Base-by-base conservation (phyloP, 1,139 yeast genomes). In the Suhomyces guaymorum region DNA sequence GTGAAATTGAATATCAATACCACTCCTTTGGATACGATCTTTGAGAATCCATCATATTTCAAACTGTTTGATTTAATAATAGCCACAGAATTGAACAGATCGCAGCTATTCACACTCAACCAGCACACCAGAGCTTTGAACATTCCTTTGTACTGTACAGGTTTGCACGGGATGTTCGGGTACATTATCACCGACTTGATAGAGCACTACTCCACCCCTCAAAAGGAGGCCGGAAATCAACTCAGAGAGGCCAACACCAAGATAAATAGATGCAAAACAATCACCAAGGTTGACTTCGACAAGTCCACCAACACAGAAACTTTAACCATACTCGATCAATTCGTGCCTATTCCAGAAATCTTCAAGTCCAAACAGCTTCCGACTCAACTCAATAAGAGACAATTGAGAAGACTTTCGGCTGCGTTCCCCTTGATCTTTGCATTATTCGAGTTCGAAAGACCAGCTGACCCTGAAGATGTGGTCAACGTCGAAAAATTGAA, bases 81-180 rank as follows among this genome's bases (percentile, higher is more conserved):
- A 8, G 90, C 82, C 1, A 84, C 96, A 0, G 95, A 87, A 42
- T 55, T 84, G 18, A 47, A 53, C 6, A 70, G 70, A 32, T 31
- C 45, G 0, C 72, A 78, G 24, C 59, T 78, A 9, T 37, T 63
- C 7, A 42, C 51, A 12, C 48, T 83, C 23, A 86, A 88, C 52
- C 49, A 51, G 0, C 57, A 71, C 16, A 72, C 90, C 3, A 73
- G 97, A 46, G 38, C 52, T 2, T 62, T 71, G 17, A 66, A 66
- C 20, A 73, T 81, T 21, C 87, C 95, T 2, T 66, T 92, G 26
- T 88, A 86, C 55, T 72, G 77, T 4, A 64, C 87, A 0, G 84
- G 82, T 0, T 55, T 80, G 7, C 85, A 83, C 55, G 98, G 98
- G 0, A 63, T 89, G 56, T 88, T 76, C 55, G 97, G 96, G 1